Evolutionary conservation across 1,139 yeast genomes (phyloP).

Genomic region (Diutina scorzettiae): DNA sequence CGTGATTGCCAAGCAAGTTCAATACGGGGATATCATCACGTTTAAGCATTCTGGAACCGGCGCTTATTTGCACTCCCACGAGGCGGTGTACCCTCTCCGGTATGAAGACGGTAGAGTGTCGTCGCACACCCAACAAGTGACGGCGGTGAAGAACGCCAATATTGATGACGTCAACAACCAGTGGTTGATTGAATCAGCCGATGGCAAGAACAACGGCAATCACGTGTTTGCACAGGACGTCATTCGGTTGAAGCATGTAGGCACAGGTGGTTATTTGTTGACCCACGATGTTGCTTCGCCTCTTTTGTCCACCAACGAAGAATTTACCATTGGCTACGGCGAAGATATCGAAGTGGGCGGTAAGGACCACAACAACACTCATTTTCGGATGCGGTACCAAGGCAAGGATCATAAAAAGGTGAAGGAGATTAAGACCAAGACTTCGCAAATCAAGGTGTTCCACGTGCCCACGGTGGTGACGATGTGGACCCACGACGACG

Average conservation of each 20-base stretch:
- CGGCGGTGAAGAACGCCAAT: constrained; percentile 40
- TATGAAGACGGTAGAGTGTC: constrained; percentile 95
- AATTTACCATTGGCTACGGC: constrained; percentile 60
- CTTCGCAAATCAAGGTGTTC: constrained; percentile 52
- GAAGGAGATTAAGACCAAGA: constrained; percentile 54
- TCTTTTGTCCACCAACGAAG: constrained; percentile 78
- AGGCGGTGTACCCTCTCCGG: constrained; percentile 64
- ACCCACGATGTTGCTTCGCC: constrained; percentile 99
- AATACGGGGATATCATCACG: constrained; percentile 67
- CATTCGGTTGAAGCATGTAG: constrained; percentile 72
- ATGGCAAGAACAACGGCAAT: constrained; percentile 15
- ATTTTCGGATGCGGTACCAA: constrained; percentile 61
- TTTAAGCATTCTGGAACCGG: constrained; percentile 67
- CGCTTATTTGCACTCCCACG: constrained; percentile 74
- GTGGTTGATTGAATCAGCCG: constrained; percentile 59
- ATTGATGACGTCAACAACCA: constrained; percentile 52
- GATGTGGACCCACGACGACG: constrained; percentile 88
- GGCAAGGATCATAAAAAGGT: constrained; percentile 34
- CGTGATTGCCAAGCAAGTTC: constrained; percentile 54
- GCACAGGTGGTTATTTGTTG: constrained; percentile 64
- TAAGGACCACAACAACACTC: constrained; percentile 52
- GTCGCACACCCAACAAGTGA: constrained; percentile 91
- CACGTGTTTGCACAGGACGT: constrained; percentile 44
- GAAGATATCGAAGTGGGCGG: constrained; percentile 37
- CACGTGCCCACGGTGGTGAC: constrained; percentile 87